Evolutionary conservation across 208 protist genomes (phyloP).

Genomic region (Leishmania gerbilli): DNA sequence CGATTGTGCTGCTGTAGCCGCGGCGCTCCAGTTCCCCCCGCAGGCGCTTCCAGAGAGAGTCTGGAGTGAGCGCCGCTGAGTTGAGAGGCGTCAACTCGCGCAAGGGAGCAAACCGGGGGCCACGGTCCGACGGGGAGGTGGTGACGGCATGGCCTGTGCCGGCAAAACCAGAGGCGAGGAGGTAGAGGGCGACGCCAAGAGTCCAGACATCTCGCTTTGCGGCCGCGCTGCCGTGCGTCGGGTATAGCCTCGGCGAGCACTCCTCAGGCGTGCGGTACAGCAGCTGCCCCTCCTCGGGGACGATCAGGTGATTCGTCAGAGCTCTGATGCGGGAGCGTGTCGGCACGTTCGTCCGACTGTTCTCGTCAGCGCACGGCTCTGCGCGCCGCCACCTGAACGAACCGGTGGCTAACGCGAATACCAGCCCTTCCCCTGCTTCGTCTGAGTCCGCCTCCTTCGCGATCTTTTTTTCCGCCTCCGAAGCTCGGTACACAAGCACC

Average conservation of each 20-base stretch:
- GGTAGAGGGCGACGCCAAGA: constrained; percentile 56
- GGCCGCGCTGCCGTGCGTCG: constrained; percentile 5
- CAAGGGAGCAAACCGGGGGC: not conserved
- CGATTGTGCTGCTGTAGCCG: constrained; percentile 52
- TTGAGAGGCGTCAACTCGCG: constrained; percentile 52
- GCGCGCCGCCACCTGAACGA: not conserved
- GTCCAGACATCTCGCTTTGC: constrained; percentile 55
- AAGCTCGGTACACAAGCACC: constrained; percentile 9
- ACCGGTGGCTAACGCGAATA: constrained; percentile 4
- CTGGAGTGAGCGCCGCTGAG: constrained; percentile 48
- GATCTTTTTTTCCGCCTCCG: not conserved
- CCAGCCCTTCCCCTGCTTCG: not conserved
- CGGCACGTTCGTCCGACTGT: not conserved
- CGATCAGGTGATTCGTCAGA: not conserved
- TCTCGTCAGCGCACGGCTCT: not conserved
- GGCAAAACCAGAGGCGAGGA: constrained; percentile 40
- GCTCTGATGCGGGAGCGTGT: not conserved
- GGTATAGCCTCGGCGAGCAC: constrained; percentile 6
- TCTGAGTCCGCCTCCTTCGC: not conserved
- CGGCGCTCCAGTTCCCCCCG: constrained; percentile 44
- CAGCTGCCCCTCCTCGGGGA: not conserved
- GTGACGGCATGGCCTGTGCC: constrained; percentile 11
- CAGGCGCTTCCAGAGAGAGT: constrained; percentile 43
- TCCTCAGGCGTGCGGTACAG: constrained; percentile 25
- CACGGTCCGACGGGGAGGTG: not conserved